Base-by-base conservation (phyloP, 345 rosid species). In the Eucalyptus erythrocorys region DNA sequence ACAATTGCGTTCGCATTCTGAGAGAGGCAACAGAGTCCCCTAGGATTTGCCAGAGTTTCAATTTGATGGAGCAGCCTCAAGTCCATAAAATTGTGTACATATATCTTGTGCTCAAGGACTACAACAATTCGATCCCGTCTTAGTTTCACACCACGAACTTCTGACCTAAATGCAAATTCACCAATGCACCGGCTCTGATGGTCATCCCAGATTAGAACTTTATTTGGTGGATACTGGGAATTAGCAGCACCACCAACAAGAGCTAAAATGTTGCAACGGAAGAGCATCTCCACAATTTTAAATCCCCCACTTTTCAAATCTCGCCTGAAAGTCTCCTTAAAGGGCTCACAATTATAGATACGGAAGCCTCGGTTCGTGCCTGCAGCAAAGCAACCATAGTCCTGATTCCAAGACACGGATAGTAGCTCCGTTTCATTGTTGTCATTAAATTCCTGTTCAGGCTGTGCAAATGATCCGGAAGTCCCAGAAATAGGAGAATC, bases 131-230 rank as follows among this genome's bases (percentile, higher is more conserved):
- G 95, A 87, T 95, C 99, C 82, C 94, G 90, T 88, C 98, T 95
- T 86, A 97, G 85, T 89, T 93, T 96, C 90, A 95, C 99, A 27
- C 95, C 94, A 76, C 97, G 95, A 49, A 97, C 93, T 27, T 97
- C 97, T 5, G 98, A 96, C 88, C 97, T 91, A 90, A 96, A 97
- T 11, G 97, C 90, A 86, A 96, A 95, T 87, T 97, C 99, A 91
- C 96, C 94, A 48, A 97, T 95, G 92, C 98, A 96, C 87, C 95
- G 94, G 89, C 95, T 95, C 88, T 96, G 98, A 86, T 94, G 96
- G 89, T 97, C 99, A 93, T 97, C 98, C 98, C 99, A 96, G 57
- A 97, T 96, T 90, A 96, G 89, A 42, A 95, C 98, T 92, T 96
- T 96, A 89, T 94, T 95, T 10, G 98, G 93, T 86, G 99, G 96